Base-by-base conservation (phyloP, 352 stramenopile species). In the Globisporangium perplexum region DNA sequence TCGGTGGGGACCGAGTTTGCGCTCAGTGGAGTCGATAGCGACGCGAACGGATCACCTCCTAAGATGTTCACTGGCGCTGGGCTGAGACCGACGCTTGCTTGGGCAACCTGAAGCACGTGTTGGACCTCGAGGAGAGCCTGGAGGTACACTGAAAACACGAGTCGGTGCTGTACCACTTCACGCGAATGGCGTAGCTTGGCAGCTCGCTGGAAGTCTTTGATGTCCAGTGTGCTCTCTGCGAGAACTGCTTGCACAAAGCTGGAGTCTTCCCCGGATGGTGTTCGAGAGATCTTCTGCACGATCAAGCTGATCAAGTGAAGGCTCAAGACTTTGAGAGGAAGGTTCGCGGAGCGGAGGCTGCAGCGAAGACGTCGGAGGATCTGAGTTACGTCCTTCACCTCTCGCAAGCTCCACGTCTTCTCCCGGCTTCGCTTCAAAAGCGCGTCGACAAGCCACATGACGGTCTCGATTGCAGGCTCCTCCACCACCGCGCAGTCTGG, bases 401-500 rank as follows among this genome's bases (percentile, higher is more conserved):
- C 36, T 35, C 39, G 12, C 53, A 52, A 8, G 4, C 20, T 35
- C 47, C 47, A 24, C 22, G 45, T 44, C 48, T 43, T 48, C 43
- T 18, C 17, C 30, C 41, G 43, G 2, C 47, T 51, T 22, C 36
- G n/a, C 15, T 31, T 50, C 28, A 84, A 46, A 4, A 93, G 57
- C 18, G 58, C 39, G 22, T 91, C 74, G 17, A 89, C 35, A 14
- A 92, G 47, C 80, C 80, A 96, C 6, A 71, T 50, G 20, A 74
- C 72, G 8, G 93, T 56, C 59, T 96, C 86, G n/a, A 96, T 66
- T 17, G 69, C 79, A 15, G 88, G 81, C 17, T 93, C 80, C n/a
- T 65, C 41, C 8, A 74, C 10, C 15, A 78, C 73, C 2, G 53
- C 61, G 7, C 53, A 55, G 50, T 96, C 86, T 7, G 64, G n/a